phyloP scores from a whole-genome alignment of 306 rosid species.

The Quercus engelmannii region DNA sequence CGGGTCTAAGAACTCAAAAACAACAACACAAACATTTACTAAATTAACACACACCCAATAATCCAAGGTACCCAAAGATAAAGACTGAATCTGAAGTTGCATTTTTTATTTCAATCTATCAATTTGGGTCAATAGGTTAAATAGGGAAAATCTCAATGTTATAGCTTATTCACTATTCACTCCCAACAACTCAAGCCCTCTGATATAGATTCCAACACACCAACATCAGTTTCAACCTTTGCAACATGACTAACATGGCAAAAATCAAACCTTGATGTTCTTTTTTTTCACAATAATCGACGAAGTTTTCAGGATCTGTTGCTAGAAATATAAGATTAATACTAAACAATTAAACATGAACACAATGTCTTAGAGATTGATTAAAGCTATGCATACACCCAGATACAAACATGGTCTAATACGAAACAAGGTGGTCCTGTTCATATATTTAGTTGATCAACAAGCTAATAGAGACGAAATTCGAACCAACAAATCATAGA shows the following conservation, averaged over 20 bases:
- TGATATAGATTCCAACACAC: conserved; percentile 57
- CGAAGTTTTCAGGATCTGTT: conserved; percentile 28
- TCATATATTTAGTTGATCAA: not conserved
- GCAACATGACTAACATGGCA: conserved; percentile 7
- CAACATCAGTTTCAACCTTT: conserved; percentile 15
- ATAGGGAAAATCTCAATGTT: too few species aligned
- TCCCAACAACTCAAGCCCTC: conserved; percentile 81
- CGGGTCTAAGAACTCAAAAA: too few species aligned
- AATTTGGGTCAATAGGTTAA: too few species aligned
- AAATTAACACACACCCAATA: too few species aligned
- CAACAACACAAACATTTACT: too few species aligned
- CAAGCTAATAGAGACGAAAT: too few species aligned
- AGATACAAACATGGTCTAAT: not conserved
- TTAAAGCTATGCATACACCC: not conserved
- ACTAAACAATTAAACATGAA: not conserved
- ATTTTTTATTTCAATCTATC: too few species aligned
- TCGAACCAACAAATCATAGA: too few species aligned
- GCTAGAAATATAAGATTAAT: not conserved
- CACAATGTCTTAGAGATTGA: not conserved
- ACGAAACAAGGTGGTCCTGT: not conserved
- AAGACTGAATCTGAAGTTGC: too few species aligned
- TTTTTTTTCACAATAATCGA: too few species aligned
- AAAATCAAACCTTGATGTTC: conserved; percentile 47
- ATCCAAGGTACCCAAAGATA: too few species aligned
- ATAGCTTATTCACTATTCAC: conserved; percentile 47